These are phyloP conservation scores for Leucogyrophana mollusca DNA, from an alignment of 768 basidiomycete species.

Conservation along the genomic window DNA sequence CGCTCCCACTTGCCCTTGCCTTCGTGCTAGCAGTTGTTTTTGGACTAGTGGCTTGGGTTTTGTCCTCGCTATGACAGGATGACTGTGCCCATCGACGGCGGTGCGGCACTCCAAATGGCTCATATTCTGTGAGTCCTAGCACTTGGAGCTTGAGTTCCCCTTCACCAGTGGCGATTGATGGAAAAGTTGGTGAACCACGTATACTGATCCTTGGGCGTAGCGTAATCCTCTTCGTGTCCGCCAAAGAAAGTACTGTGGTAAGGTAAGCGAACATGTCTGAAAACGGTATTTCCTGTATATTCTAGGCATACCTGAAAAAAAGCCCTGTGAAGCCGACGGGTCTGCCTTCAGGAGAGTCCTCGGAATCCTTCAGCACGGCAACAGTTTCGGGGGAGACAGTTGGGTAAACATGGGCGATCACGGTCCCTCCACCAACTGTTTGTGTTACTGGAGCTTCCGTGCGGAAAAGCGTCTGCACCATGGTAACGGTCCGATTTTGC, in stretches of 20 bases:
- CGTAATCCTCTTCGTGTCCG: conserved; percentile 64
- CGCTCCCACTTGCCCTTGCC: conserved; percentile 4
- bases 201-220: conserved; percentile 73
- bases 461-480: not conserved
- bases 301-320: conserved; percentile 82
- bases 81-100: too few species aligned
- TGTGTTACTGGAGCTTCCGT: too few species aligned
- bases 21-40: conserved; percentile 20
- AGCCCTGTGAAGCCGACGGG: conserved; percentile 49
- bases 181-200: conserved; percentile 74
- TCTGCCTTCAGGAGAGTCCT: not conserved
- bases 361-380: not conserved
- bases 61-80: conserved; percentile 14
- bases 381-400: not conserved
- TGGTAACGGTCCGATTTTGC: not conserved
- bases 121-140: too few species aligned
- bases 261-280: conserved; percentile 4
- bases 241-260: conserved; percentile 72
- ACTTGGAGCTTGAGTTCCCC: too few species aligned
- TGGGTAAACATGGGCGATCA: not conserved
- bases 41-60: conserved; percentile 20
- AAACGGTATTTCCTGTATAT: too few species aligned
- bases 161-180: conserved; percentile 34
- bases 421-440: too few species aligned
- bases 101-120: too few species aligned